These are phyloP conservation scores for Sisymbrium irio DNA, from an alignment of 345 rosid genomes.

Conservation along the genomic window DNA sequence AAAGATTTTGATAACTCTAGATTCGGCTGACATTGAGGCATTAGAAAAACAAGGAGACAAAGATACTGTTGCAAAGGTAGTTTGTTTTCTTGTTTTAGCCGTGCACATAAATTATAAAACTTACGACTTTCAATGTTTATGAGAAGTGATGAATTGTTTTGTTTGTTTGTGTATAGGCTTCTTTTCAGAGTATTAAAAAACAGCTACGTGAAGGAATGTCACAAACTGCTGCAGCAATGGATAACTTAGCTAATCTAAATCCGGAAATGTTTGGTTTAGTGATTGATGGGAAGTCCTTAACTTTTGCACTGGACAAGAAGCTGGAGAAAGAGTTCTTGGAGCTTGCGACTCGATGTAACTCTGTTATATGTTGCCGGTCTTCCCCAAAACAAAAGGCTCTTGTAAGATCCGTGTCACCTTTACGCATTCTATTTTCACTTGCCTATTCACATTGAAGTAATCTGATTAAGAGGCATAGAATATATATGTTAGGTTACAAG, in stretches of 20 bases:
- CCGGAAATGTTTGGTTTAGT: conserved; percentile 52
- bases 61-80: conserved; percentile 55
- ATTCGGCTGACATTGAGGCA: conserved; percentile 55
- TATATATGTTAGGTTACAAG: conserved; percentile 65
- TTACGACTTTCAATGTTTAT: neutral
- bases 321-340: conserved; percentile 55
- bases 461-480: conserved; percentile 46
- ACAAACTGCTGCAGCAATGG: conserved; percentile 27
- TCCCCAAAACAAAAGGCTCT: conserved; percentile 95
- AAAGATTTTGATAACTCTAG: conserved; percentile 60
- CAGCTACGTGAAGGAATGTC: conserved; percentile 48
- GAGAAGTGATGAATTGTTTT: neutral
- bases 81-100: neutral
- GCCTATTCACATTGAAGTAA: conserved; percentile 20
- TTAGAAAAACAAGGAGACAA: conserved; percentile 62
- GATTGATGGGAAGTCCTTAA: conserved; percentile 83
- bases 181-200: conserved; percentile 44
- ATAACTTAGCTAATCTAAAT: conserved; percentile 28
- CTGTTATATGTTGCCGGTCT: conserved; percentile 89
- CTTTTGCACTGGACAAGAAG: conserved; percentile 47
- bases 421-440: neutral
- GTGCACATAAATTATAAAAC: neutral
- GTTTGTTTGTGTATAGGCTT: conserved; percentile 46
- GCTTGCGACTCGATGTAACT: conserved; percentile 57
- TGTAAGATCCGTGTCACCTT: conserved; percentile 46